Evolutionary conservation across 2,329 filamentous ascomycete species (phyloP), one percentile per base, ranked within the genome.

Genomic region (Penicillium sp.): DNA sequence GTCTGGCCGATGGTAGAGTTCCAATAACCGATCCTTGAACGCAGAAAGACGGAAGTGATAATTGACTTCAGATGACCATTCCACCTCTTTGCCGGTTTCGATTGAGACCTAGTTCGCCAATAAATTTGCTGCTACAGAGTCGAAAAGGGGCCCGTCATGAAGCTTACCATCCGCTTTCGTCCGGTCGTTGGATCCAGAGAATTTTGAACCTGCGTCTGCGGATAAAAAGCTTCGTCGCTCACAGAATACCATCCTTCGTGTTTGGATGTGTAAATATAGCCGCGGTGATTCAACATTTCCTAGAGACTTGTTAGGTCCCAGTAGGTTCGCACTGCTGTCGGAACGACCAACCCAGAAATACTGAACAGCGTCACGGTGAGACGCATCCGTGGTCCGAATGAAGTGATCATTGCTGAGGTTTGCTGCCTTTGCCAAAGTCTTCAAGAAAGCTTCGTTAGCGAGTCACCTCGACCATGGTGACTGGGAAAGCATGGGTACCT

Each of bases 241-340:
- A 98, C 85, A 47, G 87, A 93, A 68, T 98, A 98, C 93, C 93
- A 98, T 1, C 93, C 93, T 64, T 89, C 82, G 61, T 97, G 93
- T 58, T 86, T 88, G 9, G 83, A 82, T 61, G 86, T 83, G 70
- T 96, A 96, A 46, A 97, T 85, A 51, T 86, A 84, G 7, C 86
- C 85, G 40, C 79, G 76, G 46, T 90, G 82, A 60, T 84, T 78
- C 50, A 98, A 75, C 66, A 90, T 77, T 55, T 81, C 77, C 76
- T 79, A 55, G 49, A 12, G 26, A 11, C 11, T 44, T 1, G 43
- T 61, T 47, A 59, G 56, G 32, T 25, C 29, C 9, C 18, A 39
- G 3, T 9, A 32, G 12, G 39, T 18, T 8, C 27, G 39, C 43
- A 24, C 27, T 6, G 13, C 28, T 18, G 41, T 11, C 18, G 18